Percentiles rank a stretch among this genome's conserved stretches.
Evolutionary conservation across 192 early-diverging fungal species (phyloP).

Genomic region (Rhizophagus prolifer): DNA sequence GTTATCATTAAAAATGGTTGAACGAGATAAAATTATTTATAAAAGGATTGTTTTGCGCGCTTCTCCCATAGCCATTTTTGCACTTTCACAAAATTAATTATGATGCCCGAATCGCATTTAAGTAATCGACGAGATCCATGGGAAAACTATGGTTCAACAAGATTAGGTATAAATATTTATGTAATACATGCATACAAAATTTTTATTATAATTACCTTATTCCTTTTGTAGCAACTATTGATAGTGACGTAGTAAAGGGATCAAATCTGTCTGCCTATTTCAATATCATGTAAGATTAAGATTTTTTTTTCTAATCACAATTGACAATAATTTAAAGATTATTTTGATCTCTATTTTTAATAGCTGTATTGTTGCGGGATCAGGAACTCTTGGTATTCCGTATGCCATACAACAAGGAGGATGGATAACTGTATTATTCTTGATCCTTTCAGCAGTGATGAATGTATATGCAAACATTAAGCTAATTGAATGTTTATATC

Average conservation of each 20-base stretch:
- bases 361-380: slow-evolving; percentile 63
- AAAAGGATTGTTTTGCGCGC: too few relatives aligned
- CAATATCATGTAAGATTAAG: slow-evolving; percentile 18
- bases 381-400: slow-evolving; percentile 59
- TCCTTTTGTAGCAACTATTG: neutral
- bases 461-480: slow-evolving; percentile 72
- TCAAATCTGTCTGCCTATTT: slow-evolving; percentile 25
- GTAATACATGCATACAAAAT: too few relatives aligned
- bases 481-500: slow-evolving; percentile 61
- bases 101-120: neutral
- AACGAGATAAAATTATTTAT: too few relatives aligned
- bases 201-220: neutral
- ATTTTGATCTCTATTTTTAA: neutral
- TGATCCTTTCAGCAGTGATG: slow-evolving; percentile 67
- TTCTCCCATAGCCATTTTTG: neutral
- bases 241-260: neutral
- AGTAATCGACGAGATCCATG: neutral
- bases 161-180: neutral
- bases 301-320: too few relatives aligned
- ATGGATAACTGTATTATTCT: slow-evolving; percentile 70
- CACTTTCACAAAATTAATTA: neutral
- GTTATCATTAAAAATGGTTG: too few relatives aligned
- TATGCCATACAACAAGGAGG: slow-evolving; percentile 66
- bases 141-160: neutral
- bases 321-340: neutral